Conservation (phyloP, 495 filamentous ascomycete genomes). For the Entonaema liquescens region DNA sequence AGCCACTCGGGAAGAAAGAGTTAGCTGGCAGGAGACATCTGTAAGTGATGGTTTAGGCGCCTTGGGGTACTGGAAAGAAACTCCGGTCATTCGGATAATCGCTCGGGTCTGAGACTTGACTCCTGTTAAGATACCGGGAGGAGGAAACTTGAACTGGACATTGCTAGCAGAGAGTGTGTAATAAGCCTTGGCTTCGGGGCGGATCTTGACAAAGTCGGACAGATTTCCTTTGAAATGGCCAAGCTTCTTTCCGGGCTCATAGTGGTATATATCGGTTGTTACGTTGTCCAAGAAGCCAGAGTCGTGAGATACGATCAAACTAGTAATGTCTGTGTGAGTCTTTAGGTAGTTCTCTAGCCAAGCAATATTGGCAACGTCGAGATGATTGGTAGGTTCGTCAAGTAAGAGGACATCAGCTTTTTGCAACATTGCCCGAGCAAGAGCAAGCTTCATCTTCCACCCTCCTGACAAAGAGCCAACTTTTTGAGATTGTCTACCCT, state of each 20-base stretch:
- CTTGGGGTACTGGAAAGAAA: constrained; percentile 89
- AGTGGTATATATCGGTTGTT: constrained; percentile 99
- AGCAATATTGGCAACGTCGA: constrained; percentile 94
- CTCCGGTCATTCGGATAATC: constrained; percentile 94
- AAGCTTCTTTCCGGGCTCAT: constrained; percentile 94
- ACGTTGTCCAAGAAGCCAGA: constrained; percentile 96
- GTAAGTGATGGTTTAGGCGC: constrained; percentile 84
- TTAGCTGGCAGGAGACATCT: constrained; percentile 85
- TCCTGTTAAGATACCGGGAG: constrained; percentile 91
- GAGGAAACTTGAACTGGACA: constrained; percentile 96
- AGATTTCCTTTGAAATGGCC: constrained; percentile 95
- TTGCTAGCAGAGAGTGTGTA: constrained; percentile 93
- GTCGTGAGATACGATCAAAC: constrained; percentile 97
- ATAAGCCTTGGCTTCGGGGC: constrained; percentile 97
- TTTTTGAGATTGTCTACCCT: constrained; percentile 84
- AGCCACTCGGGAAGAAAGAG: constrained; percentile 90
- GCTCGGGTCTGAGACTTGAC: constrained; percentile 93
- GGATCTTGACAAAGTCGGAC: constrained; percentile 86
- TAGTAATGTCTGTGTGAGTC: constrained; percentile 94
- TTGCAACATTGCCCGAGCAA: constrained; percentile 96
- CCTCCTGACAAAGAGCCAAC: constrained; percentile 97
- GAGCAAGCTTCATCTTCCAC: constrained; percentile 99
- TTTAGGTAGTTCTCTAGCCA: constrained; percentile 97
- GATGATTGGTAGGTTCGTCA: constrained; percentile 98
- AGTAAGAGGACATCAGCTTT: constrained; percentile 93